A percentile compares a stretch with the other conserved stretches of the same genome.
Conservation (phyloP, 345 rosid species). For the Theobroma cacao region DNA sequence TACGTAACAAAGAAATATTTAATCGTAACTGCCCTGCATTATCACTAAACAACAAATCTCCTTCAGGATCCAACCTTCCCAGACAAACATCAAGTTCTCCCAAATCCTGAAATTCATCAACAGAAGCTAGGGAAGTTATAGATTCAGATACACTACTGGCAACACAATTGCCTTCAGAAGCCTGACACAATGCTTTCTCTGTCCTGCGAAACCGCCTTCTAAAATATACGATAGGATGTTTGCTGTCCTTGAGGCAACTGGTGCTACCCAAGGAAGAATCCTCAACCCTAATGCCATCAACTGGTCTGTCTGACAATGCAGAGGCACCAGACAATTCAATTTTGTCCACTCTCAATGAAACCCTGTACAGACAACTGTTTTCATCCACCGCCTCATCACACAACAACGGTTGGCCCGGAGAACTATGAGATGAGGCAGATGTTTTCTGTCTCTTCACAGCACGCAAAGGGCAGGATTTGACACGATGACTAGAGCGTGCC, state of each 20-base stretch:
- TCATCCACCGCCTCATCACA: conserved; percentile 28
- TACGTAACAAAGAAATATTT: conserved; percentile 30
- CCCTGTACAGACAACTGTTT: conserved; percentile 28
- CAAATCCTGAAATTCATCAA: conserved; percentile 21
- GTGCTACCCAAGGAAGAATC: conserved; percentile 34
- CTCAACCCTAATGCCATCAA: conserved; percentile 30
- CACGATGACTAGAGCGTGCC: conserved; percentile 55
- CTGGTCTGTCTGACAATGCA: conserved; percentile 29
- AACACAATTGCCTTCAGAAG: conserved; percentile 20
- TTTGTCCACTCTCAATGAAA: conserved; percentile 24
- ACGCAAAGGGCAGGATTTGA: conserved; percentile 53
- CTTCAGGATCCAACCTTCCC: conserved; percentile 31
- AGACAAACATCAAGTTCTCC: conserved; percentile 26
- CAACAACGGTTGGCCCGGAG: conserved; percentile 8
- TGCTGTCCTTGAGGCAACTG: conserved; percentile 31
- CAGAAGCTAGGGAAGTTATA: conserved; percentile 21
- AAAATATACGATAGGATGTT: conserved; percentile 69
- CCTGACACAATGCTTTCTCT: conserved; percentile 15
- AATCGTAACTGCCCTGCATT: conserved; percentile 36
- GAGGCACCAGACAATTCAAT: conserved; percentile 30
- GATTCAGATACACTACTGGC: conserved; percentile 14
- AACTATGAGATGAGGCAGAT: conserved; percentile 23
- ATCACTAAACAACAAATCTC: conserved; percentile 37
- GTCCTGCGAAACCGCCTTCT: conserved; percentile 69
- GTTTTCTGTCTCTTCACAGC: conserved; percentile 52